A percentile compares a stretch with the other conserved stretches of the same genome.
phyloP scores from a whole-genome alignment of 805 yeast genomes.

The Grigorovia jiainica region DNA sequence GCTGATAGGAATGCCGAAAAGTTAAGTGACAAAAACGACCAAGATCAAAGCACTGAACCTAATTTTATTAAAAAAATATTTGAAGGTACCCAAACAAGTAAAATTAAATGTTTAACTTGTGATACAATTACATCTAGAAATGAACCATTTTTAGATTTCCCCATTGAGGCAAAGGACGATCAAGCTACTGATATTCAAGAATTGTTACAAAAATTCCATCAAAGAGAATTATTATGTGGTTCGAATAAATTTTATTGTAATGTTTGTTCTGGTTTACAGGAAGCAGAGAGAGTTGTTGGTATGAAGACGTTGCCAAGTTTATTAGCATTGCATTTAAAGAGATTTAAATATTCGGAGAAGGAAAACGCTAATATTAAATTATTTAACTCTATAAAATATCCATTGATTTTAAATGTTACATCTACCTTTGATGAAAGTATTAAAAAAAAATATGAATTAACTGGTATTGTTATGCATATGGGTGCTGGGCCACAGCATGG shows the following conservation, averaged over 20 bases:
- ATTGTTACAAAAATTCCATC: slow-evolving; percentile 42
- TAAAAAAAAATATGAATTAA: slow-evolving; percentile 59
- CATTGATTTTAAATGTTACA: slow-evolving; percentile 59
- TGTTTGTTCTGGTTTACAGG: slow-evolving; percentile 80
- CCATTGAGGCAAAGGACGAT: slow-evolving; percentile 75
- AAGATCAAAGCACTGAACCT: slow-evolving; percentile 2
- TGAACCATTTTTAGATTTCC: slow-evolving; percentile 78
- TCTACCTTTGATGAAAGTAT: slow-evolving; percentile 35
- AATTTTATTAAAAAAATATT: slow-evolving; percentile 61
- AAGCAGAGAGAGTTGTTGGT: slow-evolving; percentile 85
- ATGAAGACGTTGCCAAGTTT: slow-evolving; percentile 68
- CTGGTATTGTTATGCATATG: slow-evolving; percentile 82
- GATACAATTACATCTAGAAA: slow-evolving; percentile 73
- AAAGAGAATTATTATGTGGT: slow-evolving; percentile 74
- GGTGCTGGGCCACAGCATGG: slow-evolving; percentile 99
- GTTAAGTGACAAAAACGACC: slow-evolving; percentile 11
- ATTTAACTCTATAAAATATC: slow-evolving; percentile 76
- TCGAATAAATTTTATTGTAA: slow-evolving; percentile 91
- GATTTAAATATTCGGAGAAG: slow-evolving; percentile 84
- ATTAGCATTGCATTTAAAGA: slow-evolving; percentile 73
- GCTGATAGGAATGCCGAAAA: slow-evolving; percentile 15
- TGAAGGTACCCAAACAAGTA: slow-evolving; percentile 78
- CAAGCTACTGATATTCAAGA: slow-evolving; percentile 61
- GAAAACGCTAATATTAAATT: slow-evolving; percentile 74
- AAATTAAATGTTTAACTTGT: slow-evolving; percentile 85